Evolutionary conservation across 2,329 filamentous ascomycete species (phyloP).

Genomic region (Diplodia corticola): DNA sequence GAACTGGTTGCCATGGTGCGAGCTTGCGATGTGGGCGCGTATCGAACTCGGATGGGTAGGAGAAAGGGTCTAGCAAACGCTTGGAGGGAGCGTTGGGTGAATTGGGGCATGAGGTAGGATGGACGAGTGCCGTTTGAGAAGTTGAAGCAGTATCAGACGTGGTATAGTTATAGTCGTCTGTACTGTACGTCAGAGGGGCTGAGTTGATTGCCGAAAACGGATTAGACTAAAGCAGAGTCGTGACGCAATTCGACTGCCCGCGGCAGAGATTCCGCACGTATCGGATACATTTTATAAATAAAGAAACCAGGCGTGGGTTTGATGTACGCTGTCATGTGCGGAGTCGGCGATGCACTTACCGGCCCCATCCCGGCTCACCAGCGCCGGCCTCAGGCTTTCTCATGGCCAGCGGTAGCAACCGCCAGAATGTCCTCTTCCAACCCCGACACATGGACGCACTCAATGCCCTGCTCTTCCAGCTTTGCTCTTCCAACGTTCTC

Average conservation of each 20-base stretch:
- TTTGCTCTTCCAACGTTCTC: constrained; percentile 73
- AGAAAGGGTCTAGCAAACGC: not conserved
- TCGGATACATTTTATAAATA: not conserved
- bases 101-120: not conserved
- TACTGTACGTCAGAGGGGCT: constrained; percentile 4
- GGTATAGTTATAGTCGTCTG: not conserved
- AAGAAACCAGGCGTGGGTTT: not conserved
- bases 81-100: not conserved
- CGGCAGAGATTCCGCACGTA: not conserved
- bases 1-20: constrained; percentile 35
- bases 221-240: constrained; percentile 11
- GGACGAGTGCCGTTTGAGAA: not conserved
- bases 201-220: constrained; percentile 14
- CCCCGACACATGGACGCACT: constrained; percentile 70
- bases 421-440: constrained; percentile 77
- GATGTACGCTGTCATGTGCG: not conserved
- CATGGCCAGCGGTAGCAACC: constrained; percentile 82
- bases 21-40: constrained; percentile 24
- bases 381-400: constrained; percentile 29
- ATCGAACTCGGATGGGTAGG: not conserved
- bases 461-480: constrained; percentile 70
- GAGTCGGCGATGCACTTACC: not conserved
- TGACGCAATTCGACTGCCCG: constrained; percentile 13
- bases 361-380: not conserved
- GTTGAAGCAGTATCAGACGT: not conserved